Evolutionary conservation across 331 rosid species (phyloP).

Genomic region (Rhamnella rubrinervis): DNA sequence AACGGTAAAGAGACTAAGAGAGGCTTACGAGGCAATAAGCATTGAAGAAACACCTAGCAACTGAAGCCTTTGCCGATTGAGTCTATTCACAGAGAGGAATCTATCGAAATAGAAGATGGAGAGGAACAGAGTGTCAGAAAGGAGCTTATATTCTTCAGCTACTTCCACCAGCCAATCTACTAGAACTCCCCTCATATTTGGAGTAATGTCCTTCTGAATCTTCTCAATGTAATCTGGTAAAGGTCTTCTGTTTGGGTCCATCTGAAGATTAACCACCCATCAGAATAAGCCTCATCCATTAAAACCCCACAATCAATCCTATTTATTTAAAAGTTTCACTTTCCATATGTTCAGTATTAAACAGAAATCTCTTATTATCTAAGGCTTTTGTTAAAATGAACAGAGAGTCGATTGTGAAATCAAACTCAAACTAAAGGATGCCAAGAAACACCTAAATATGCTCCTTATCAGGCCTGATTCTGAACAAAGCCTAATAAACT

Average conservation of each 20-base stretch:
- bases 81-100: constrained; percentile 51
- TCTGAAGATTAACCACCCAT: constrained; percentile 36
- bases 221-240: constrained; percentile 53
- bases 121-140: constrained; percentile 75
- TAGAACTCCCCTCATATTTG: constrained; percentile 72
- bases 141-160: constrained; percentile 77
- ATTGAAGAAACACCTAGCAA: constrained; percentile 76
- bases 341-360: no score
- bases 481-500: no score
- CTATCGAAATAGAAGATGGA: constrained; percentile 61
- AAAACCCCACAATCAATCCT: neutral
- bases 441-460: no score
- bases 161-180: constrained; percentile 95
- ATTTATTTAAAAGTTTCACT: no score
- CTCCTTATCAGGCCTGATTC: no score
- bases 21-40: constrained; percentile 85
- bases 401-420: no score
- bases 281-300: neutral
- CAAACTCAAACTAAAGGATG: no score
- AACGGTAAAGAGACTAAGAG: neutral
- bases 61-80: constrained; percentile 56
- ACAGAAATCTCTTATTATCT: no score
- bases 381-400: no score
- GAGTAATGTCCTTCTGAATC: constrained; percentile 69
- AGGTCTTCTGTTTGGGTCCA: constrained; percentile 64